phyloP scores from a whole-genome alignment of 768 basidiomycete genomes.

The Omphalotus guepiniiformis region DNA sequence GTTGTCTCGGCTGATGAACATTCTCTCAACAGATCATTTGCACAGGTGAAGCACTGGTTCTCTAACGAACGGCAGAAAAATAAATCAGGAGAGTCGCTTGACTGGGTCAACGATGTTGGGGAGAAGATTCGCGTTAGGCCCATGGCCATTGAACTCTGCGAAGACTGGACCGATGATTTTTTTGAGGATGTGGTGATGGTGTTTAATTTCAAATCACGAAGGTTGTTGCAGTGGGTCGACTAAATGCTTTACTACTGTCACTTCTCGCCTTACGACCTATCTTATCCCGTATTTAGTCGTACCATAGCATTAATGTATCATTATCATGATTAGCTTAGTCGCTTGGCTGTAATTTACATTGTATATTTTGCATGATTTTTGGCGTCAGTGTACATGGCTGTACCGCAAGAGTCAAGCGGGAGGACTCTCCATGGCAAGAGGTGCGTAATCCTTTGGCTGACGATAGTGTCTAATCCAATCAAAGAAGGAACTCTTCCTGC shows the following conservation, averaged over 20 bases:
- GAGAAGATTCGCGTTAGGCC: conserved; percentile 44
- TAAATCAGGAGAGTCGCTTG: conserved; percentile 30
- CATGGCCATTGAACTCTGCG: conserved; percentile 42
- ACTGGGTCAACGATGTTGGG: conserved; percentile 30
- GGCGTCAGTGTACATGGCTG: no score
- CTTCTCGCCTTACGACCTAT: conserved; percentile 1
- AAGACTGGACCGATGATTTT: conserved; percentile 58
- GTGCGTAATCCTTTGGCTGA: conserved; percentile 30
- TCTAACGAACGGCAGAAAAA: conserved; percentile 57
- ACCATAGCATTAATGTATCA: not conserved
- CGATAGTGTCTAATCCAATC: conserved; percentile 24
- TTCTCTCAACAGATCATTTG: conserved; percentile 39
- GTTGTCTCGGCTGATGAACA: not conserved
- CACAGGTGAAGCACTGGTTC: conserved; percentile 66
- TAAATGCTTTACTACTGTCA: conserved; percentile 1
- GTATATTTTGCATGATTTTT: no score
- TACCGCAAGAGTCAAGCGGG: not conserved
- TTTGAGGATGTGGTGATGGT: conserved; percentile 53
- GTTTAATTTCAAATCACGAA: conserved; percentile 7
- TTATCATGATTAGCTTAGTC: not conserved
- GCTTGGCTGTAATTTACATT: no score
- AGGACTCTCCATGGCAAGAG: conserved; percentile 18
- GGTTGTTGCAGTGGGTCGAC: conserved; percentile 4
- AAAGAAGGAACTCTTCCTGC: conserved; percentile 13
- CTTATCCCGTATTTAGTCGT: conserved; percentile 1